These are phyloP conservation scores for Amphirosellinia nigrospora DNA, from an alignment of 495 filamentous ascomycete species.

Conservation along the genomic window DNA sequence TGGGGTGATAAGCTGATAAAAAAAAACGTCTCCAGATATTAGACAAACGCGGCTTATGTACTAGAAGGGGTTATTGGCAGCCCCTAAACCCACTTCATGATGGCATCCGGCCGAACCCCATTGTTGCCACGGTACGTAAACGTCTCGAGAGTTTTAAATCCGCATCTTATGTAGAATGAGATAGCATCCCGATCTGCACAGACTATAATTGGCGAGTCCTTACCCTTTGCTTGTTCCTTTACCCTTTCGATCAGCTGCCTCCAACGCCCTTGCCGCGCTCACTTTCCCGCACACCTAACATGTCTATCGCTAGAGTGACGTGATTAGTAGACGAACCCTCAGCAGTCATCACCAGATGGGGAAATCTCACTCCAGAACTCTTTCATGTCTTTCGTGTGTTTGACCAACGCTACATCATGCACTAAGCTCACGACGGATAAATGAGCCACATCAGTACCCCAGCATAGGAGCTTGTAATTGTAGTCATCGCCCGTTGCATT, in stretches of 20 bases:
- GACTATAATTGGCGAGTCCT: neutral
- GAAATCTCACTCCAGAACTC: neutral
- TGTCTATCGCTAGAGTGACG: neutral
- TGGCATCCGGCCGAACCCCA: neutral
- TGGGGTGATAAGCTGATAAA: constrained; percentile 23
- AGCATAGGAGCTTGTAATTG: neutral
- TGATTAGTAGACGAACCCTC: neutral
- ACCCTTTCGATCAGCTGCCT: neutral
- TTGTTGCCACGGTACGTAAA: neutral
- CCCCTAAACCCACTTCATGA: neutral
- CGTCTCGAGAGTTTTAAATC: neutral
- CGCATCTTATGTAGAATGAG: neutral
- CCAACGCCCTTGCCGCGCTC: neutral
- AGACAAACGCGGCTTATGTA: neutral
- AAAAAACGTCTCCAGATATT: neutral
- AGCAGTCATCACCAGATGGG: neutral
- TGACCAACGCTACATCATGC: neutral
- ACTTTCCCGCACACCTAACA: neutral
- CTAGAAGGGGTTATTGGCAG: neutral
- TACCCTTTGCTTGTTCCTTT: neutral
- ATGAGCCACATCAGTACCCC: neutral
- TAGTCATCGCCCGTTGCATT: neutral
- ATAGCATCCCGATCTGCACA: neutral
- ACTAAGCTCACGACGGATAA: neutral
- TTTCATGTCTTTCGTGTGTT: neutral